Conservation (phyloP, 345 rosid species). For the Eucalyptus curtisii region DNA sequence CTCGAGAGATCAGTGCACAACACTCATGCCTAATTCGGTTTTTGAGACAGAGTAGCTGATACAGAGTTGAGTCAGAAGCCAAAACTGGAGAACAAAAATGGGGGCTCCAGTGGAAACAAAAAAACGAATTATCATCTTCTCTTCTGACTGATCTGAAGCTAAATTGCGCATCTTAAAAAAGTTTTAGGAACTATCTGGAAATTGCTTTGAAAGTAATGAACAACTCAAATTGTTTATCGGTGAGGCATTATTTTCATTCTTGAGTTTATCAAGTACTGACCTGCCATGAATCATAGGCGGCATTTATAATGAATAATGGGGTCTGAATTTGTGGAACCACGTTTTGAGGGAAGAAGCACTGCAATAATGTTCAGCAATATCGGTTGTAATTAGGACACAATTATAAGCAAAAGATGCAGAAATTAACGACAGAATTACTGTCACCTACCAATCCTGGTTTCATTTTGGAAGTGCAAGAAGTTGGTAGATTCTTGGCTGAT, state of each 20-base stretch:
- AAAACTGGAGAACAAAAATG: neutral
- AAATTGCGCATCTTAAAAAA: neutral
- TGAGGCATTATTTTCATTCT: neutral
- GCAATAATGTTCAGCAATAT: neutral
- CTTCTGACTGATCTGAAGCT: neutral
- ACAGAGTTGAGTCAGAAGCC: neutral
- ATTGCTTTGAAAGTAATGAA: neutral
- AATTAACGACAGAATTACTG: neutral
- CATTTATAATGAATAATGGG: slow-evolving; percentile 74
- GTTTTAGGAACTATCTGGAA: neutral
- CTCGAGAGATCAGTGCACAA: neutral
- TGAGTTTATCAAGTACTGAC: slow-evolving; percentile 16
- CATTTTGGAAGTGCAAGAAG: slow-evolving; percentile 60
- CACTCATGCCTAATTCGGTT: neutral
- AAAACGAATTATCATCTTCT: neutral
- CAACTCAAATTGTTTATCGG: neutral
- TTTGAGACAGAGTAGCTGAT: neutral
- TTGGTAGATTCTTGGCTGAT: slow-evolving; percentile 71
- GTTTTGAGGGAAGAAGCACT: slow-evolving; percentile 97
- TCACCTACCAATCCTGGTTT: slow-evolving; percentile 44
- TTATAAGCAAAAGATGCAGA: neutral
- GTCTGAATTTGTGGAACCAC: slow-evolving; percentile 48
- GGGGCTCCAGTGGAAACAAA: neutral
- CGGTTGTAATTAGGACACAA: neutral
- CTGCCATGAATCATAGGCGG: slow-evolving; percentile 99